Conservation (phyloP, 2,329 filamentous ascomycete genomes). For the Fusarium sororula region DNA sequence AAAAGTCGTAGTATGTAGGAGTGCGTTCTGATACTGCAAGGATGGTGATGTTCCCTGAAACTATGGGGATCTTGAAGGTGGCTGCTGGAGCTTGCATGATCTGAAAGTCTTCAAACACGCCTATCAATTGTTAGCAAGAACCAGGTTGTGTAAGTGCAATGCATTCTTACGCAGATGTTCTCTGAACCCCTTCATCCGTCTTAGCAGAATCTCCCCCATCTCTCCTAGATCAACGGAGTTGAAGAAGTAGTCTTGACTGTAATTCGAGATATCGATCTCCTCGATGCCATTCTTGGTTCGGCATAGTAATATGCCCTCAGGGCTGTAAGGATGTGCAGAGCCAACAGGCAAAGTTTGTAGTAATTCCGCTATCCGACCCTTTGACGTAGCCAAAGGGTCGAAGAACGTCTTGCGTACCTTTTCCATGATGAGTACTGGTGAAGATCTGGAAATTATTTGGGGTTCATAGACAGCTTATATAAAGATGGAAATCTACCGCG, state of each 20-base stretch:
- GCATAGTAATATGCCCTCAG: constrained; percentile 12
- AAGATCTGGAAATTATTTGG: not conserved
- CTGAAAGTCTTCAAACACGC: constrained; percentile 4
- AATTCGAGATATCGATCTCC: constrained; percentile 7
- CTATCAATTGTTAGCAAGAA: not conserved
- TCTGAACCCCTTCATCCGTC: constrained; percentile 2
- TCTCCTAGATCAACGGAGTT: constrained; percentile 4
- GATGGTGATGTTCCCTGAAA: not conserved
- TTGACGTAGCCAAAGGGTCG: constrained; percentile 16
- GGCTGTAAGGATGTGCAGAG: constrained; percentile 17
- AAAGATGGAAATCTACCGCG: not conserved
- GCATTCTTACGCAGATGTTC: not conserved
- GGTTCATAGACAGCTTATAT: not conserved
- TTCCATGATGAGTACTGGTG: constrained; percentile 2
- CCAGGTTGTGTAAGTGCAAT: rapidly evolving
- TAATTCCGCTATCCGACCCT: constrained; percentile 6
- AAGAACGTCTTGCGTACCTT: constrained; percentile 21
- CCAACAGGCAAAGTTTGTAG: not conserved
- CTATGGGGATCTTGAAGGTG: not conserved
- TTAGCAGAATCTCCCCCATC: not conserved
- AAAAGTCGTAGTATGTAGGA: constrained; percentile 18
- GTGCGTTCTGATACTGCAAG: not conserved
- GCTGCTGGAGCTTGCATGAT: constrained; percentile 13
- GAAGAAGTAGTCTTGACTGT: constrained; percentile 4
- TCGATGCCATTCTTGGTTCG: not conserved